These are phyloP conservation scores for Naganishia onofrii DNA, from an alignment of 768 basidiomycete species.

Conservation along the genomic window DNA sequence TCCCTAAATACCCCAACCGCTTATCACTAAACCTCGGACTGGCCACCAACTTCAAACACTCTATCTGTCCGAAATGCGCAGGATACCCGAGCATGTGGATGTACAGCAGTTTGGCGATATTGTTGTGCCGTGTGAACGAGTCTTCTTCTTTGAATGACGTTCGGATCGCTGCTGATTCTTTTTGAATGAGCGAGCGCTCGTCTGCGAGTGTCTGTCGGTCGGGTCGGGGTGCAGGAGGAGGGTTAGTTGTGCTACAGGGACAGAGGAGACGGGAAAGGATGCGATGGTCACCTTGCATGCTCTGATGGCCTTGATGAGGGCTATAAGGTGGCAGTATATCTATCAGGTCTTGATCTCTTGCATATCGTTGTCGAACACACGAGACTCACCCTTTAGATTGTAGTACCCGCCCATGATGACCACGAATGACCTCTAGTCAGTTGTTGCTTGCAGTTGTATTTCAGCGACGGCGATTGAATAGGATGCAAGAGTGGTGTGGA, in stretches of 20 bases:
- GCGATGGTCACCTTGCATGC: slow-evolving; percentile 74
- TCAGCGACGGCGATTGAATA: no score
- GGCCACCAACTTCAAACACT: slow-evolving; percentile 62
- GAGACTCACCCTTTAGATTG: slow-evolving; percentile 51
- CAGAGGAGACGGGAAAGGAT: no score
- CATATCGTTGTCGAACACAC: not conserved
- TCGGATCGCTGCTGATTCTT: slow-evolving; percentile 90
- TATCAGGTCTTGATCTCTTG: not conserved
- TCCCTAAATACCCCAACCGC: slow-evolving; percentile 90
- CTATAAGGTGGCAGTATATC: slow-evolving; percentile 55
- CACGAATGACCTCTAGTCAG: not conserved
- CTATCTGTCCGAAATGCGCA: slow-evolving; percentile 97
- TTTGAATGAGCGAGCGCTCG: slow-evolving; percentile 82
- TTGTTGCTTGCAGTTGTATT: no score
- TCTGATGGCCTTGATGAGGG: slow-evolving; percentile 96
- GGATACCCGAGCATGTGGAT: slow-evolving; percentile 77
- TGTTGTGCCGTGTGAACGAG: slow-evolving; percentile 89
- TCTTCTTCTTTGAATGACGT: slow-evolving; percentile 97
- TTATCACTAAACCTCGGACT: slow-evolving; percentile 96
- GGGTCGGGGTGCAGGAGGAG: no score
- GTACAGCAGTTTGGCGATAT: slow-evolving; percentile 95
- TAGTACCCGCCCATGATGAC: slow-evolving; percentile 45
- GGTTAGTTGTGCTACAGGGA: not conserved
- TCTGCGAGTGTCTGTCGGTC: slow-evolving; percentile 85
- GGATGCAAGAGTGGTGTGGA: no score